Evolutionary conservation across 371 early-diverging fungal genomes (phyloP), one percentile per base, ranked within the genome.

Genomic region (Chytridiales sp.): DNA sequence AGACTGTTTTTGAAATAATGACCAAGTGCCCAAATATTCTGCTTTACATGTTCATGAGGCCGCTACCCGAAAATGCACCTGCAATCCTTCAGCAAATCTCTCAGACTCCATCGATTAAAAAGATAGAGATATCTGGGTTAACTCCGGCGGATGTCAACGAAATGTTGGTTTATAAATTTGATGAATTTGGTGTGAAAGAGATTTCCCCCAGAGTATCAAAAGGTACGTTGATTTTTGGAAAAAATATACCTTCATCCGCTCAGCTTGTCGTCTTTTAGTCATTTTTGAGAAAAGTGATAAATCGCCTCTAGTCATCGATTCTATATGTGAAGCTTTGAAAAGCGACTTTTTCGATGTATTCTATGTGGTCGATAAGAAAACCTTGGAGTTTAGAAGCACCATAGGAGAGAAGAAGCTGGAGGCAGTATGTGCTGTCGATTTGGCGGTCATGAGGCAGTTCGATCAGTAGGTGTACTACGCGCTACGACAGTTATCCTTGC

Each of bases 391-490:
- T 54, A 26, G 21, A 11, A 21, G 41, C 8, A n/a, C 29, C 3
- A 27, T 3, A 24, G 27, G 6, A 26, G 35, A 26, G 3, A 22
- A 41, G 39, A 42, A 54, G 3, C 27, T 4, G 22, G 13, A 41
- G 4, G 27, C 41, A 4, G 39, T 42, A 4, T 5, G 54, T 17
- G 41, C 38, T 24, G 42, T 54, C 30, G 54, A 54, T 39, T 34
- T 42, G 17, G 54, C 54, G 4, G 54, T 54, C 27, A 24, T 54
- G 3, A 42, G 38, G 8, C 38, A 24, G 27, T 54, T 54, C 29
- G 54, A 54, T n/a, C n/a, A n/a, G n/a, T n/a, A n/a, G n/a, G n/a
- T n/a, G n/a, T n/a, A n/a, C n/a, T n/a, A n/a, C n/a, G n/a, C n/a
- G n/a, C n/a, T n/a, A n/a, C n/a, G n/a, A n/a, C n/a, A n/a, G n/a